Percentiles rank a stretch among this genome's conserved stretches.
Evolutionary conservation across 148 eudicot species (phyloP).

Genomic region (Chenopodium quinoa): DNA sequence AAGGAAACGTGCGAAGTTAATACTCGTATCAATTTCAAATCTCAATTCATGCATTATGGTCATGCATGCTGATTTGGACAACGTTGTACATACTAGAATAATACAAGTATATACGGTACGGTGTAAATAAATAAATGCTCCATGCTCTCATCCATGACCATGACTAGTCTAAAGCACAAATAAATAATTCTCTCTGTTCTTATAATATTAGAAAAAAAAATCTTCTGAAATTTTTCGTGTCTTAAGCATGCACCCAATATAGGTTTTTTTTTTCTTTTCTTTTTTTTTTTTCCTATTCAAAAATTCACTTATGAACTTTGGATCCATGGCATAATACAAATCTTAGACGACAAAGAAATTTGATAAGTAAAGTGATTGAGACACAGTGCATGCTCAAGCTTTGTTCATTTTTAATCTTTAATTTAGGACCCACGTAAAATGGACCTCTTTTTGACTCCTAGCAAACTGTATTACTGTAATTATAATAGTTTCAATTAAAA

Average conservation of each 20-base stretch:
- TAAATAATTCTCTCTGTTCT: no score
- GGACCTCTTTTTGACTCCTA: slow-evolving; percentile 11
- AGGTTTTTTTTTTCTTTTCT: no score
- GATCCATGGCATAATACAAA: neutral
- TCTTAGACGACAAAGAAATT: neutral
- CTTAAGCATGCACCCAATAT: no score
- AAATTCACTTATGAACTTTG: neutral
- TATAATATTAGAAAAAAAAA: no score
- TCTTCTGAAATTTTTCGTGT: no score
- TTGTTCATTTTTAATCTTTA: slow-evolving; percentile 6
- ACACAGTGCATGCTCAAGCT: slow-evolving; percentile 9
- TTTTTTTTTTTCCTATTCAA: neutral
- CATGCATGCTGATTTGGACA: neutral
- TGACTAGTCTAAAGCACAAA: no score
- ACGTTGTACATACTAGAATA: neutral
- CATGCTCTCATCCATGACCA: no score
- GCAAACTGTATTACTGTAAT: neutral
- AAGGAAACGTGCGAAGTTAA: no score
- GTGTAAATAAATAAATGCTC: no score
- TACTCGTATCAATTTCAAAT: no score
- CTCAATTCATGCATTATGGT: neutral
- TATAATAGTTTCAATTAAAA: slow-evolving; percentile 15
- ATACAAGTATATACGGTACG: neutral
- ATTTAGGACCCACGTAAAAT: slow-evolving; percentile 21
- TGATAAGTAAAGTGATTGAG: neutral